Conservation (phyloP, 2,329 filamentous ascomycete genomes). For the Claviceps africana region DNA sequence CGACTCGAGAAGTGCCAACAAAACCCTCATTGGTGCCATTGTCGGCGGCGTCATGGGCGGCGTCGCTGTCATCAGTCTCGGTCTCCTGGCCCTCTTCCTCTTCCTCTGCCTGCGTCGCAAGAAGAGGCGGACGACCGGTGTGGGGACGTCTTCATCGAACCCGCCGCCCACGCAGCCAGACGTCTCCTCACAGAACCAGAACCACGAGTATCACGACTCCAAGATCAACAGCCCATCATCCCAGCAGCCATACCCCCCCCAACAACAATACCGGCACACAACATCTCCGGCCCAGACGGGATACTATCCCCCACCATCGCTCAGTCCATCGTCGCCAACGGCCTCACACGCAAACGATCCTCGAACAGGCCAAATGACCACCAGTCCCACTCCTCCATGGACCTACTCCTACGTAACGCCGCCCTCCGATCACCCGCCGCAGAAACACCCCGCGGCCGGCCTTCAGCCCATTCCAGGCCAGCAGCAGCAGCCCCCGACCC, state of each 20-base stretch:
- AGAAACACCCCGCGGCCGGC: constrained; percentile 14
- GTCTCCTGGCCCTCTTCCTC: constrained; percentile 17
- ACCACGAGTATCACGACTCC: constrained; percentile 14
- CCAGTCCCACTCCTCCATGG: constrained; percentile 10
- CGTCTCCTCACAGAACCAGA: constrained; percentile 2
- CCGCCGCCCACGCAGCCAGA: constrained; percentile 2
- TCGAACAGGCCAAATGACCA: constrained; percentile 7
- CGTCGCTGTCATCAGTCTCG: constrained; percentile 20
- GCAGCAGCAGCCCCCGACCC: not conserved
- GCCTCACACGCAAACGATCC: constrained; percentile 10
- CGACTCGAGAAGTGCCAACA: constrained; percentile 2
- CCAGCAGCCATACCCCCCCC: constrained; percentile 10
- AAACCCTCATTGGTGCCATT: constrained; percentile 21
- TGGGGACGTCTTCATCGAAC: constrained; percentile 1
- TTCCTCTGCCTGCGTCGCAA: constrained; percentile 19
- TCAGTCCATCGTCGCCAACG: constrained; percentile 7
- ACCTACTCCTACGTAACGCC: constrained; percentile 8
- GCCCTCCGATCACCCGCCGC: constrained; percentile 10
- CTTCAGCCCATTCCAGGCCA: not conserved
- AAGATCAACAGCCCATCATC: constrained; percentile 9
- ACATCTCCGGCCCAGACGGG: constrained; percentile 4
- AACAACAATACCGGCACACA: constrained; percentile 10
- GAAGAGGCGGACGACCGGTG: constrained; percentile 10
- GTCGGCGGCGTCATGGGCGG: constrained; percentile 25
- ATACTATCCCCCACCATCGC: constrained; percentile 9